Base-by-base conservation (phyloP, 2,329 filamentous ascomycete genomes). In the Mycogone perniciosa region DNA sequence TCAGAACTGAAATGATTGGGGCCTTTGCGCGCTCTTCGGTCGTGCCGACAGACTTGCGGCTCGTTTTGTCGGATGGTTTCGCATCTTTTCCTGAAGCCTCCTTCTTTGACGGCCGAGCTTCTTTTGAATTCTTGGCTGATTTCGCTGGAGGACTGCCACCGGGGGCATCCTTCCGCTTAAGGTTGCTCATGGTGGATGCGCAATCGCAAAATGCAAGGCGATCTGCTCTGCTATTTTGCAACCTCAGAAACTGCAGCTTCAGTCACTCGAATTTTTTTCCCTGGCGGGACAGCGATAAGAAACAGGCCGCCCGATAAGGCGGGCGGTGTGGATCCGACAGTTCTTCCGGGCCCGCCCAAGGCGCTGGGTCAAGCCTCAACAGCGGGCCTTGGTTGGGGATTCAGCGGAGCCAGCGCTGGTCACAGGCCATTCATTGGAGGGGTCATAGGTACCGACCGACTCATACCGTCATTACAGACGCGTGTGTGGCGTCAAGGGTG, bases 141-240 rank as follows among this genome's bases (percentile, higher is more conserved):
- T 80, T 80, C 20, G 74, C 57, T 48, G 75, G 66, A 50, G 74
- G 71, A 62, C 75, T 67, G 60, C 70, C 75, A 38, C 71, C 75
- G 26, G 78, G 77, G 61, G 75, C 76, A 65, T 77, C 76, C 67
- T 82, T 82, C 61, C 79, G 71, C 62, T 82, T 82, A 55, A 80
- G 70, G 48, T 74, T 72, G 62, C 75, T 76, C 79, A 82, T 82
- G 50, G 44, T 72, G 57, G 63, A 60, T 60, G 55, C 57, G 55
- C 59, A 60, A 58, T 56, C 52, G 48, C 42, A 52, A 51, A 49
- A 53, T 50, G 46, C 31, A 42, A 52, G 46, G 37, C 37, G 33
- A 49, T 40, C 38, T 38, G 26, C 39, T 31, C 46, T 51, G 38
- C 47, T 48, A 13, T 44, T 46, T 35, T 31, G 43, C 13, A 35